These are phyloP conservation scores for Trametes coccinea DNA, from an alignment of 768 basidiomycete species.

Conservation along the genomic window DNA sequence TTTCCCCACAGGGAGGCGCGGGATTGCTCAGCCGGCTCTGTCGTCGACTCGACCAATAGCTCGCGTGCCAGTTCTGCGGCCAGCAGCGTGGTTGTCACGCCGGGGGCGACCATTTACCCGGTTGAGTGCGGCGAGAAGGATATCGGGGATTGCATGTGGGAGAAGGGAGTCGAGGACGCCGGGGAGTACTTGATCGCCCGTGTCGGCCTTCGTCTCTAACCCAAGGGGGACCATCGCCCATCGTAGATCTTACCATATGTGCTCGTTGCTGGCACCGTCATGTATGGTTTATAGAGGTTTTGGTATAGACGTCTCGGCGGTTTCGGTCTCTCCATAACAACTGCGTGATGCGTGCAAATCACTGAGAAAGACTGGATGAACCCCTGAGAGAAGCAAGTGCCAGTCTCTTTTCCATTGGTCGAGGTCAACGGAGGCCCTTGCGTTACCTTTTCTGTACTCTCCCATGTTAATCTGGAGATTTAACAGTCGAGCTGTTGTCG, in stretches of 20 bases:
- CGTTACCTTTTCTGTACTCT: too few species aligned
- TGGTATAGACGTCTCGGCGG: not conserved
- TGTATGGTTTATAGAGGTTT: constrained; percentile 13
- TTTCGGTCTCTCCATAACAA: not conserved
- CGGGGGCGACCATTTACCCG: constrained; percentile 1
- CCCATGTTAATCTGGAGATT: too few species aligned
- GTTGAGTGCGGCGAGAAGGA: constrained; percentile 14
- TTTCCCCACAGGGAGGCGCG: not conserved
- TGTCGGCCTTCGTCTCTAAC: not conserved
- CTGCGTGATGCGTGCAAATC: too few species aligned
- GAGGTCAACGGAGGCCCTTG: too few species aligned
- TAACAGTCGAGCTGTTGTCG: too few species aligned
- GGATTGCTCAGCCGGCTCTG: constrained; percentile 19
- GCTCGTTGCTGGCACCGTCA: constrained; percentile 16
- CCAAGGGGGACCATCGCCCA: not conserved
- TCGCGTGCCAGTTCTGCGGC: constrained; percentile 12
- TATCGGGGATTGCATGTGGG: constrained; percentile 13
- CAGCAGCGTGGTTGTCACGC: constrained; percentile 8
- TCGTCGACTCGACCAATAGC: constrained; percentile 11
- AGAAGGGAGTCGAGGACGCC: constrained; percentile 1
- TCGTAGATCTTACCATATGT: constrained; percentile 12
- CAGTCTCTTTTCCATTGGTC: too few species aligned
- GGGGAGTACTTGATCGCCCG: constrained; percentile 13
- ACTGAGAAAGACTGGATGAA: too few species aligned
- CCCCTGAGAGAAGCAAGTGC: too few species aligned